Base-by-base conservation (phyloP, 2,329 filamentous ascomycete species). In the Trichophyton mentagrophytes region DNA sequence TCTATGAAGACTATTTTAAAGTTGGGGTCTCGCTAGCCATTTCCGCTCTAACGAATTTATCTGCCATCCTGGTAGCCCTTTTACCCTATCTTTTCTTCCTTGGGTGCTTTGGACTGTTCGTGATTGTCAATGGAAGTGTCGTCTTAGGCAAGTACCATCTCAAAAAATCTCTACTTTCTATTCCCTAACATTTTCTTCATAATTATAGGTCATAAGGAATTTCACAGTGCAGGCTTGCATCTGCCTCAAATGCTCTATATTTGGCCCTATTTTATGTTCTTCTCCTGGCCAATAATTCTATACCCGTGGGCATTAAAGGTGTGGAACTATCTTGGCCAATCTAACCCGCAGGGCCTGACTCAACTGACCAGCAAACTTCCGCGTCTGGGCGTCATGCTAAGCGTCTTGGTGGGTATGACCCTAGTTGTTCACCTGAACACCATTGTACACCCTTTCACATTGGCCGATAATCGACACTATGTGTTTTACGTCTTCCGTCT, bases 401-500 rank as follows among this genome's bases (percentile, higher is more conserved):
- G 67, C 20, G 72, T 76, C 58, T 64, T 77, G 7, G 65, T 72
- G 4, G 40, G 76, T 7, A 81, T 80, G 65, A 67, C 79, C 17
- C 67, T 71, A 5, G 73, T 79, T 1, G 84, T 96, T 25, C 82
- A 83, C 64, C 87, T 82, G 79, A 97, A 96, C 79, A 99, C 93
- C 38, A 87, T 96, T 64, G 83, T 97, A 49, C 93, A 99, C 69
- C 92, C 93, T 0, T 99, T 97, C 71, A 96, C 91, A 0, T 81
- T 97, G 0, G 93, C 93, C 38, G 93, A 99, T 73, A 99, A 99
- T 73, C 81, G 93, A 1, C 93, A 99, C 72, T 99, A 96, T 76
- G 87, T 95, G 72, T 99, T 99, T 73, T 99, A 99, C 75, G 79
- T 95, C 63, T 99, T 99, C 78, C 85, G 90, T 1, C 84, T 90